Evolutionary conservation across 2,329 filamentous ascomycete genomes (phyloP), one percentile per base, ranked within the genome.

Genomic region (Penicillium hesseltinei): DNA sequence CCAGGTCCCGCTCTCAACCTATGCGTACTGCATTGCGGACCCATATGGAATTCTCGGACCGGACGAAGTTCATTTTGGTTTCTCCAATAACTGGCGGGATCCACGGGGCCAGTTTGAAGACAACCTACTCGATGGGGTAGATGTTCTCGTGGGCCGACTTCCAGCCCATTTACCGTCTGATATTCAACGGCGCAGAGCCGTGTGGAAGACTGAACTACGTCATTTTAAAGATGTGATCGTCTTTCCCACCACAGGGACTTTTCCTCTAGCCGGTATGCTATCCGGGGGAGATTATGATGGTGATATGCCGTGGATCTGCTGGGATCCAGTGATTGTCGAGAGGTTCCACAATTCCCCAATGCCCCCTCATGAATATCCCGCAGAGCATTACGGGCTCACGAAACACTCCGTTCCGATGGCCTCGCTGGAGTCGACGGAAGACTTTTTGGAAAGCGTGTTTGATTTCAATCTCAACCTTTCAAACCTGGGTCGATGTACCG

Each of bases 221-320:
- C 78, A 84, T 62, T 76, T 86, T 9, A 78, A 78, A 45, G 81
- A 87, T 64, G 77, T 87, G 0, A 79, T 85, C 15, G 76, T 88
- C 0, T 87, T 88, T 60, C 73, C 85, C 0, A 77, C 76, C 0
- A 75, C 69, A 56, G 85, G 85, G 0, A 61, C 73, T 8, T 77
- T 75, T 17, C 81, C 85, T 0, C 71, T 85, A 0, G 85, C 84
- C 0, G 77, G 78, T n/a, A 82, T 84, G 66, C 71, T 88, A 0
- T 85, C 85, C 25, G 85, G 85, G 5, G 85, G 85, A 9, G 85
- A 88, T 64, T 88, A 87, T 57, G 85, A 88, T 61, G 85, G 85
- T 0, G 85, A 88, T 56, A 80, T 71, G 3, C 75, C 84, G 29
- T 87, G 84, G 82, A 67, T 85, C 0, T 85, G 82, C 64, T 88